phyloP scores from a whole-genome alignment of 2,329 filamentous ascomycete species.

The Aspergillus sp. region DNA sequence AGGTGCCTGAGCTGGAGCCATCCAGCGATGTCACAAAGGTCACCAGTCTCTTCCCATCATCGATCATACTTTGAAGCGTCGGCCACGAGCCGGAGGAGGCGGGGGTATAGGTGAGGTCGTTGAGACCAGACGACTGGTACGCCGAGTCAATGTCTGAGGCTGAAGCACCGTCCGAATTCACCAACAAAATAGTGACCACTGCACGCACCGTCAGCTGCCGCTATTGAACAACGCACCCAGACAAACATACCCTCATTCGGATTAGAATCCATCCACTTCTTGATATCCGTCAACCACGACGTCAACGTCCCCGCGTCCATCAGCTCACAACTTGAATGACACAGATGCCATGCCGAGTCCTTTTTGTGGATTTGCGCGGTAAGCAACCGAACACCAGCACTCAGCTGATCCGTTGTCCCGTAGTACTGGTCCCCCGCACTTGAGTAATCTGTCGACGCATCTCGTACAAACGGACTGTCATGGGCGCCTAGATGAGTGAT shows the following conservation, averaged over 20 bases:
- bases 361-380: conserved; percentile 64
- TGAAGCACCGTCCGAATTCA: conserved; percentile 59
- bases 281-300: conserved; percentile 58
- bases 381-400: conserved; percentile 64
- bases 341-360: conserved; percentile 57
- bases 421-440: conserved; percentile 63
- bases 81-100: conserved; percentile 54
- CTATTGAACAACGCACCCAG: not conserved
- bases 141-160: conserved; percentile 49
- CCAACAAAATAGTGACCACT: conserved; percentile 66
- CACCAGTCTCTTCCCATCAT: conserved; percentile 57
- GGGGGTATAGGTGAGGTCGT: conserved; percentile 55
- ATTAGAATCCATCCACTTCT: conserved; percentile 62
- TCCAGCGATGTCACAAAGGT: conserved; percentile 57
- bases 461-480: conserved; percentile 64
- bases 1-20: conserved; percentile 28
- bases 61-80: conserved; percentile 63
- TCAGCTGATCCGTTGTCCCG: conserved; percentile 64
- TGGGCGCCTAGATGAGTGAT: conserved; percentile 74
- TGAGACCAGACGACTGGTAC: conserved; percentile 55
- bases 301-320: conserved; percentile 62
- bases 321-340: conserved; percentile 61
- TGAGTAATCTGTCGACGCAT: conserved; percentile 55
- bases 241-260: conserved; percentile 51
- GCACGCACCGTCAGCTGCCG: conserved; percentile 3